phyloP scores from a whole-genome alignment of 768 basidiomycete genomes.

The Tulasnella sp. region DNA sequence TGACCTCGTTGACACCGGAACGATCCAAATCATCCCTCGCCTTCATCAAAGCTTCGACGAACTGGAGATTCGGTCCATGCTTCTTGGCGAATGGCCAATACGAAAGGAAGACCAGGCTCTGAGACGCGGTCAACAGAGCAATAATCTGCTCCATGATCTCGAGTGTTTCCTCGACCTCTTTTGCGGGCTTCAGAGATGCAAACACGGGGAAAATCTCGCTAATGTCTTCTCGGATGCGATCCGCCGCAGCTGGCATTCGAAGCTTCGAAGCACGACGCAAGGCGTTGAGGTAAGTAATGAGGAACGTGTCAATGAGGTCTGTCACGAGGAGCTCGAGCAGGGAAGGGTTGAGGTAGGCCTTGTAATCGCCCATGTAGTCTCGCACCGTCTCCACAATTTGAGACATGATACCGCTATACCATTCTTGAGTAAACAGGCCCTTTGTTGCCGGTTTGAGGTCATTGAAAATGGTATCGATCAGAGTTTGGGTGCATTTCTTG shows the following conservation, averaged over 20 bases:
- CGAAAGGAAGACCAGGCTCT: slow-evolving; percentile 85
- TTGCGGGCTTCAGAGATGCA: slow-evolving; percentile 63
- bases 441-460: slow-evolving; percentile 87
- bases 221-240: slow-evolving; percentile 79
- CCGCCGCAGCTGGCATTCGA: slow-evolving; percentile 77
- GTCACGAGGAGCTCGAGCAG: slow-evolving; percentile 89
- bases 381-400: slow-evolving; percentile 94
- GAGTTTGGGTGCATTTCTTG: slow-evolving; percentile 91
- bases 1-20: slow-evolving; percentile 80
- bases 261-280: slow-evolving; percentile 81
- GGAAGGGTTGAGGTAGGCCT: slow-evolving; percentile 82
- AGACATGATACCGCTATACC: slow-evolving; percentile 86
- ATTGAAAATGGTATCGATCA: slow-evolving; percentile 93
- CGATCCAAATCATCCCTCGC: slow-evolving; percentile 87
- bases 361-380: slow-evolving; percentile 95
- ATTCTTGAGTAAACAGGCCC: slow-evolving; percentile 70
- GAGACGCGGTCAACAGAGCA: slow-evolving; percentile 76
- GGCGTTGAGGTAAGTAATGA: slow-evolving; percentile 85
- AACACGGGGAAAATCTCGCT: slow-evolving; percentile 77
- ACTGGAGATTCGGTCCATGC: slow-evolving; percentile 87
- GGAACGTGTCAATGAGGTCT: slow-evolving; percentile 85
- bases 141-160: slow-evolving; percentile 82
- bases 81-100: slow-evolving; percentile 92
- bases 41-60: slow-evolving; percentile 87
- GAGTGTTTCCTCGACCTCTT: slow-evolving; percentile 78